Conservation (phyloP, 2,329 filamentous ascomycete species). For the Pseudopithomyces maydicus region DNA sequence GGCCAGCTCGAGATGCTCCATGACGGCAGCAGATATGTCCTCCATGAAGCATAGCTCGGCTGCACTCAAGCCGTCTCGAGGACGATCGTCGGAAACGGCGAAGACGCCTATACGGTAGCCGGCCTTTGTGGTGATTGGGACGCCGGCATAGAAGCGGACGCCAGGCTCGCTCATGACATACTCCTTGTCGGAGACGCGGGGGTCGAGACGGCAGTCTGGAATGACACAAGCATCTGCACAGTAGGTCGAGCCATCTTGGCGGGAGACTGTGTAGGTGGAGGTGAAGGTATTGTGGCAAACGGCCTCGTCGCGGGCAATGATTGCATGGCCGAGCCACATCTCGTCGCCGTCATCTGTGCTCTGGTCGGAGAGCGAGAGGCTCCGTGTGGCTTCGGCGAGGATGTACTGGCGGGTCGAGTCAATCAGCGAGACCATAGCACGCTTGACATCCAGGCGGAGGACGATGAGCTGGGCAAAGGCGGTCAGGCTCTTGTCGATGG, state of each 20-base stretch:
- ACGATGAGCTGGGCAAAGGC: slow-evolving; percentile 44
- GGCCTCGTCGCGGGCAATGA: slow-evolving; percentile 34
- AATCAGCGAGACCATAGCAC: slow-evolving; percentile 45
- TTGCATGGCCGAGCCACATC: slow-evolving; percentile 38
- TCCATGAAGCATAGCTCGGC: slow-evolving; percentile 36
- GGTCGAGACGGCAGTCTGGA: slow-evolving; percentile 30
- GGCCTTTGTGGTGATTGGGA: slow-evolving; percentile 35
- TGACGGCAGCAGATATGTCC: slow-evolving; percentile 36
- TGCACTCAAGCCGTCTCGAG: slow-evolving; percentile 27
- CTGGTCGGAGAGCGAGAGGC: slow-evolving; percentile 37
- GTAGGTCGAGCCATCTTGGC: slow-evolving; percentile 21
- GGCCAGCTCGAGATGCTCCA: slow-evolving; percentile 38
- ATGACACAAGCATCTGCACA: slow-evolving; percentile 30
- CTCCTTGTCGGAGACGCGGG: slow-evolving; percentile 27
- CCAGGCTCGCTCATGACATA: slow-evolving; percentile 34
- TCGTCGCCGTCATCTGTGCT: slow-evolving; percentile 29
- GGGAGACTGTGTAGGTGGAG: slow-evolving; percentile 28
- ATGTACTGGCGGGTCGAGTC: slow-evolving; percentile 45
- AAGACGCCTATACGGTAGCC: slow-evolving; percentile 39
- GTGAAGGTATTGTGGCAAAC: slow-evolving; percentile 36
- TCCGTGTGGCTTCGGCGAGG: slow-evolving; percentile 45
- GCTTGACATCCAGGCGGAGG: slow-evolving; percentile 38
- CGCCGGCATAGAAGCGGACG: slow-evolving; percentile 40
- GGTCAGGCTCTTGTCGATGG: slow-evolving; percentile 36
- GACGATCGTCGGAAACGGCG: slow-evolving; percentile 37